Evolutionary conservation across 257 asterid species (phyloP), one percentile per base, ranked within the genome.

Genomic region (Capsicum rhomboideum): DNA sequence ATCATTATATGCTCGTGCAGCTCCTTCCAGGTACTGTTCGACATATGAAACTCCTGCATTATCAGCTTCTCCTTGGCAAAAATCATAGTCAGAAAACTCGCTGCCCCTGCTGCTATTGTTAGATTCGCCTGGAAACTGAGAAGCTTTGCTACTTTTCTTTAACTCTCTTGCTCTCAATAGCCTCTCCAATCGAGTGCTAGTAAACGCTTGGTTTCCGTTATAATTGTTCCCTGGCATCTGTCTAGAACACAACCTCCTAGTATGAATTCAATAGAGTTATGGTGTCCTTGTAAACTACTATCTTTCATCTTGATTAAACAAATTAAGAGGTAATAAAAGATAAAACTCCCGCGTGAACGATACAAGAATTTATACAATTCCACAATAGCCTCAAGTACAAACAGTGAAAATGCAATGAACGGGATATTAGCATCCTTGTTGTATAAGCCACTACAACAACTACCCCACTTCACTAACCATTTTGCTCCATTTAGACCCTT

Each of bases 151-250:
- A 88, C 55, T 91, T 86, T 89, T 89, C 83, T 94, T 86, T 72
- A 92, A 90, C 88, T 89, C 92, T 86, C 97, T 91, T 13, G 85
- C 93, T 89, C 95, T 89, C 92, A 94, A 80, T 79, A 93, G 97
- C 88, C 98, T 92, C 84, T 86, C 91, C 14, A 87, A 40, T 83
- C 98, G 90, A 82, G 90, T 89, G 55, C 71, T 80, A 88, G 86
- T 90, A 82, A 88, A 72, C 78, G 84, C 83, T 82, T 89, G 78
- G 89, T 83, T 84, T 59, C 92, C 94, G 74, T 83, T 92, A 64
- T 87, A 91, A 93, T 91, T 96, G 92, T 89, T 92, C 88, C 93
- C 94, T 74, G 97, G 93, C 99, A 95, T 95, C 90, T 83, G 85
- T 78, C 90, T 46, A 66, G 89, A 84, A 78, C 75, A 67, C 49